Evolutionary conservation across 2,329 filamentous ascomycete genomes (phyloP).

Genomic region (Nothopassalora personata): DNA sequence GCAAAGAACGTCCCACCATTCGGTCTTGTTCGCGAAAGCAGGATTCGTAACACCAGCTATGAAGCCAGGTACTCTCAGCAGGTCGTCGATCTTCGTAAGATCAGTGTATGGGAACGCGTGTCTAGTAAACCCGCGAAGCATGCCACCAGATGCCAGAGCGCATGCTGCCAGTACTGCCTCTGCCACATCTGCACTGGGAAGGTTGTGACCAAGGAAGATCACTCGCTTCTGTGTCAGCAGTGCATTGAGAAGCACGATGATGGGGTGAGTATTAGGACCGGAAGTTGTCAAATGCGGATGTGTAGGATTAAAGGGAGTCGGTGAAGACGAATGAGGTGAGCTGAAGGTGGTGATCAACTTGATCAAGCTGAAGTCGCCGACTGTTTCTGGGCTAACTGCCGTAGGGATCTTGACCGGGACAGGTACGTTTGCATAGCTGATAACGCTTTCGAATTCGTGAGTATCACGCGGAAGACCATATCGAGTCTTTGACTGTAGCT

Average conservation of each 20-base stretch:
- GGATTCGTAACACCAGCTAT: constrained; percentile 98
- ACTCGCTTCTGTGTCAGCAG: constrained; percentile 93
- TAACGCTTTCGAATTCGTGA: constrained; percentile 93
- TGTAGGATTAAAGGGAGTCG: constrained; percentile 69
- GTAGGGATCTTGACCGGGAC: constrained; percentile 96
- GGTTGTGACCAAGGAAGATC: constrained; percentile 91
- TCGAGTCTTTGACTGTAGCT: constrained; percentile 49
- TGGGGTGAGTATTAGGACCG: constrained; percentile 82
- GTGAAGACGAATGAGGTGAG: constrained; percentile 70
- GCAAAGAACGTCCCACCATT: constrained; percentile 98
- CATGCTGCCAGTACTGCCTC: constrained; percentile 98
- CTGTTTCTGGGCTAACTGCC: constrained; percentile 87
- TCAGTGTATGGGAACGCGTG: constrained; percentile 98
- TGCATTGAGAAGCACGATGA: constrained; percentile 90
- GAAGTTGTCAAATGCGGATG: constrained; percentile 93
- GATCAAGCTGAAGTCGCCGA: constrained; percentile 94
- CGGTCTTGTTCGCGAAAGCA: constrained; percentile 86
- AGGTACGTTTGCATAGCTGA: constrained; percentile 93
- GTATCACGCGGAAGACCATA: constrained; percentile 86
- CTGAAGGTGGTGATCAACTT: constrained; percentile 96
- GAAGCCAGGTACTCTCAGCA: constrained; percentile 92
- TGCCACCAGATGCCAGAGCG: constrained; percentile 82
- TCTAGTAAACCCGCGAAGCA: constrained; percentile 88
- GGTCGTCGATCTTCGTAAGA: constrained; percentile 92
- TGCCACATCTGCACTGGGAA: constrained; percentile 90